Evolutionary conservation across 129 eudicot species (phyloP), one percentile per base, ranked within the genome.

Genomic region (Flaveria bidentis): DNA sequence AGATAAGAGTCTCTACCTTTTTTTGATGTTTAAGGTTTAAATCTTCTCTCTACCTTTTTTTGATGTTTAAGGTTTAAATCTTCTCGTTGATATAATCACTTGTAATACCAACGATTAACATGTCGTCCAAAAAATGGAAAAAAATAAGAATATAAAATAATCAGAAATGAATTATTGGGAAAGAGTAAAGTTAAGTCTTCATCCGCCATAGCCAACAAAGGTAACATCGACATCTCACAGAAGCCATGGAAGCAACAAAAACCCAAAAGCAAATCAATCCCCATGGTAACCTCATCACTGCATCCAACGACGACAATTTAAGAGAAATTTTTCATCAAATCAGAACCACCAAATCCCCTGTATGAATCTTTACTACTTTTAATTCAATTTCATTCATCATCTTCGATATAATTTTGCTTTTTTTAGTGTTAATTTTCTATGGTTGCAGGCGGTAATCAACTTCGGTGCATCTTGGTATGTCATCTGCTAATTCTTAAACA

Each of bases 391-490:
- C 0, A 22, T 45, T 15, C 67, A 13, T 39, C 49, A 36, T 22
- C 4, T 46, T 50, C 42, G 42, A 0, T 66, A 22, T 66, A 52
- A 53, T 17, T 63, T 20, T 14, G 1, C 13, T 26, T 50, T 9
- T n/a, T n/a, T 15, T 0, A 9, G 36, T 49, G 1, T 64, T 77
- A 16, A 49, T 9, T 72, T 69, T 10, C 14, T 72, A 45, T 12
- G 9, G 30, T 64, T 47, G 78, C 89, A 92, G 98, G 83, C 90
- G 13, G 96, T 92, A 12, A 90, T 92, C 80, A 92, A 88, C 73
- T 90, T 90, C 55, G 98, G 96, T 16, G 96, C 98, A 39, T 90
- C 98, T 74, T 92, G 98, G 98, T 92, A 85, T 30, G 91, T 67
- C 45, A 28, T 7, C 55, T 46, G 33, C 50, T 52, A 22, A n/a